Evolutionary conservation across 768 basidiomycete genomes (phyloP), one percentile per base, ranked within the genome.

Genomic region (Rhodotorula paludigena): DNA sequence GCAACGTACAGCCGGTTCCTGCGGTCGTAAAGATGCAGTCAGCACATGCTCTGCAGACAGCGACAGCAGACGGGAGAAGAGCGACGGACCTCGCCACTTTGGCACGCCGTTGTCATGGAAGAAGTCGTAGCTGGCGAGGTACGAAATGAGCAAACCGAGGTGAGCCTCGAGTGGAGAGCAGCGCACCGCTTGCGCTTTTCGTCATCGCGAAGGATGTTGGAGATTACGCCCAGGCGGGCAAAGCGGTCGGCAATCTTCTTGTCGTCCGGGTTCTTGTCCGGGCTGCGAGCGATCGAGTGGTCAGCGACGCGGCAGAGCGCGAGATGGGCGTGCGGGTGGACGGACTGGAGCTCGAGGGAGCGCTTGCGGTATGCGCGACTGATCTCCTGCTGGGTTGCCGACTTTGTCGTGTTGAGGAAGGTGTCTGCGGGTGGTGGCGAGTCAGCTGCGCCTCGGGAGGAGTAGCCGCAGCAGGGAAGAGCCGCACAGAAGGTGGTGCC

Each of bases 101-200:
- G 94, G 94, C 5, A 99, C 92, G 30, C 94, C 94, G 69, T 97
- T 97, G 80, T 94, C 92, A 82, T 89, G 89, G 83, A 98, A 99
- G 79, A 64, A 63, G 78, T 90, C 89, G 70, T 90, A 90, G 73
- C 90, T 90, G 68, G 28, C 7, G 39, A 28, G 49, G 12, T 14
- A 30, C 12, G 33, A 14, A n/a, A 8, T 25, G 38, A n/a, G n/a
- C n/a, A n/a, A n/a, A n/a, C n/a, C 38, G 21, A 68, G 48, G 54
- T 28, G 56, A 56, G 35, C 25, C 38, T 56, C 55, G 65, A 42
- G 20, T 3, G 23, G 28, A 20, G 6, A 18, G 25, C 10, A 8
- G 38, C 64, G 39, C 39, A 64, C 64, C 55, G 51, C 59, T 63
- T 55, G 42, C 64, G 54, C 63, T 61, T 71, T 73, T 89, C 90